Percentiles rank a stretch among this genome's conserved stretches.
Conservation (phyloP, 1,284 basidiomycete species). For the Afroboletus lepidellus region DNA sequence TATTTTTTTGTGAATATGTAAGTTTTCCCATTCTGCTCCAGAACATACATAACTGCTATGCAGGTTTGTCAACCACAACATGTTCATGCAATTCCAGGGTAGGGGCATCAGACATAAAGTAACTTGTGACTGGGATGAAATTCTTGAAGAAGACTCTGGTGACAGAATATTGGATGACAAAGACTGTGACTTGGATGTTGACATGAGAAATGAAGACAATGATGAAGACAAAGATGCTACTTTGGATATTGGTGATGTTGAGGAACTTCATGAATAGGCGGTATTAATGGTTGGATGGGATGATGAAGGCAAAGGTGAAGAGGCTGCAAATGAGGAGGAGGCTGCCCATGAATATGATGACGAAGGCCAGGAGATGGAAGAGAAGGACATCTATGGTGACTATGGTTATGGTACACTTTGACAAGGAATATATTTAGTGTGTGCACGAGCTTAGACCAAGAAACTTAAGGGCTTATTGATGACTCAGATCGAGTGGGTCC, state of each 20-base stretch:
- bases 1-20: slow-evolving; percentile 5
- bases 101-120: background rate
- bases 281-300: background rate
- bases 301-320: background rate
- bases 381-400: background rate
- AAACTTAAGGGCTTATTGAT: too few relatives aligned
- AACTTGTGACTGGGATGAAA: background rate
- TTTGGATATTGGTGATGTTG: too few relatives aligned
- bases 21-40: background rate
- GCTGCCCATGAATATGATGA: background rate
- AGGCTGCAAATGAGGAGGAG: background rate
- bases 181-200: background rate
- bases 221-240: background rate
- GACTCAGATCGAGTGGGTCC: too few relatives aligned
- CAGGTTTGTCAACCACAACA: slow-evolving; percentile 1
- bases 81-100: slow-evolving; percentile 5
- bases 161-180: background rate
- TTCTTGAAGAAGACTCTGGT: background rate
- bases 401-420: background rate
- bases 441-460: too few relatives aligned
- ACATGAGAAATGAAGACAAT: background rate
- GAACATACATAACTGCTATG: background rate
- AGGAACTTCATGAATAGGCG: background rate
- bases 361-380: background rate
- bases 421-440: too few relatives aligned